Conservation (phyloP, 441 rosid species). For the Melastoma candidum region DNA sequence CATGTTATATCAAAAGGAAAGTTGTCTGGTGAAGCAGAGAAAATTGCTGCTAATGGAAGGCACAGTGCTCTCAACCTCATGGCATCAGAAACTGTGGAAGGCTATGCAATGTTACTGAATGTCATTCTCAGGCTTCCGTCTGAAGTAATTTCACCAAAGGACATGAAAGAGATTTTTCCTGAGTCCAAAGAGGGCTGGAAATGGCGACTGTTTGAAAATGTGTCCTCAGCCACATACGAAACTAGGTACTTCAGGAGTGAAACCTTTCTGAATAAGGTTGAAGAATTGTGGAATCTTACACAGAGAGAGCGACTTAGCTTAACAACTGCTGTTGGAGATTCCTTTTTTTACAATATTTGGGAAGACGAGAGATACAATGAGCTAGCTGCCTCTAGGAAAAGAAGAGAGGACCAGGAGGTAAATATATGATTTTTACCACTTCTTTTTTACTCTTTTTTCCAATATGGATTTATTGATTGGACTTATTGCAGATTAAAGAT, state of each 20-base stretch:
- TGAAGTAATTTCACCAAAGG: constrained; percentile 63
- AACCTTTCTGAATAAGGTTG: constrained; percentile 45
- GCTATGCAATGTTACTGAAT: constrained; percentile 63
- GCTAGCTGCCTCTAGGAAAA: constrained; percentile 38
- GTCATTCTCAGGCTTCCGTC: constrained; percentile 67
- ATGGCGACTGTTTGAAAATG: constrained; percentile 55
- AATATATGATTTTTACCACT: constrained; percentile 2
- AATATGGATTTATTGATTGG: constrained; percentile 11
- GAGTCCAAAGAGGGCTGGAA: constrained; percentile 62
- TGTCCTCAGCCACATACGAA: constrained; percentile 29
- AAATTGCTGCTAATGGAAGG: constrained; percentile 55
- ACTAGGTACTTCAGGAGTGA: constrained; percentile 41
- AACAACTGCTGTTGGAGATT: constrained; percentile 32
- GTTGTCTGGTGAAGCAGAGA: constrained; percentile 45
- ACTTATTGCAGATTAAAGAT: constrained; percentile 54
- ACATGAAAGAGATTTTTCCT: constrained; percentile 37
- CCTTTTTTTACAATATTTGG: constrained; percentile 80
- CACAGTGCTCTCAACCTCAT: constrained; percentile 56
- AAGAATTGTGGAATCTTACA: constrained; percentile 60
- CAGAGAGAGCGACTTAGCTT: constrained; percentile 31
- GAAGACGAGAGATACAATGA: constrained; percentile 48
- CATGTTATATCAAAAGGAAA: constrained; percentile 50
- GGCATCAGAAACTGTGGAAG: constrained; percentile 66
- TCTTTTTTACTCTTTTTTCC: background rate
- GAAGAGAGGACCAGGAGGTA: constrained; percentile 90